Evolutionary conservation across 331 rosid genomes (phyloP), one percentile per base, ranked within the genome.

Genomic region (Stylosanthes scabra): DNA sequence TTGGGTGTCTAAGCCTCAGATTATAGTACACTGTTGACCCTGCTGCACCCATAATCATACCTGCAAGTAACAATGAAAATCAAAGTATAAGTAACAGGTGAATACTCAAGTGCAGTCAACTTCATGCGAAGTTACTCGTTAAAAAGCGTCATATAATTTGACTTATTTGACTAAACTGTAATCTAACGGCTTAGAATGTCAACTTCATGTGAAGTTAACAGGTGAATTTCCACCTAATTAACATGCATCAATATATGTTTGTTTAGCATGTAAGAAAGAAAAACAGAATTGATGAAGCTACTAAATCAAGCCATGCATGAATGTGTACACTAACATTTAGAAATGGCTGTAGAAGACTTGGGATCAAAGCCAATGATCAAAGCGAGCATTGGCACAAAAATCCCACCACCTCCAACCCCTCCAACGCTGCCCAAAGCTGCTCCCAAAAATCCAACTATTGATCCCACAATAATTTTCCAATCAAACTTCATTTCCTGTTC

Each of bases 371-470:
- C 92, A 71, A 88, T 37, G 59, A 88, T 88, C 85, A 88, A 80
- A 29, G 89, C 71, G 16, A 85, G 92, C 92, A 88, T 85, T 28
- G 89, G 92, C 6, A 88, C 92, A 12, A 88, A 88, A 72, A 88
- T 85, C 75, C 92, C 92, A 55, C 89, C 92, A 3, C 92, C 92
- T 39, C 92, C 92, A 62, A 87, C 91, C 27, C 92, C 92, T 75
- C 92, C 92, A n/a, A 88, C 92, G 69, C 92, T 88, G 9, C 92
- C 92, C 76, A 88, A 83, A 13, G 92, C 92, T 41, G 92, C 89
- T 11, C 92, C 92, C 9, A 83, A 76, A 84, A 88, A 88, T 74
- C 92, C 89, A 58, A 88, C 79, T 11, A 83, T 70, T 60, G 92
- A 52, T 50, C 92, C 92, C n/a, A 83, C 82, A 15, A 81, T 29